Evolutionary conservation across 805 yeast genomes (phyloP), one percentile per base, ranked within the genome.

Genomic region (Ogataea salicorniae): DNA sequence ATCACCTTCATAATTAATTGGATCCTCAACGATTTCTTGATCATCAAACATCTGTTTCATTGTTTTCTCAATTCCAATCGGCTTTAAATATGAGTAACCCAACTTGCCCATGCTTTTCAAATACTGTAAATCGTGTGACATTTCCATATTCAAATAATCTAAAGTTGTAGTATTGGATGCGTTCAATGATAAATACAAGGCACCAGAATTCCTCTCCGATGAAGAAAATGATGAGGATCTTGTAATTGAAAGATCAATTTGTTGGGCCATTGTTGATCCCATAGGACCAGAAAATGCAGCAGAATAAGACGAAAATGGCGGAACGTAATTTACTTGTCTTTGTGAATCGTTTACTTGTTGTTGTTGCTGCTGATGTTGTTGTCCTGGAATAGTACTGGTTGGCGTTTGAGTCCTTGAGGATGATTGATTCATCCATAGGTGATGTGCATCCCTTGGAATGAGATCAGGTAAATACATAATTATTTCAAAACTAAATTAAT

Each of bases 11-110:
- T 46, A 58, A 48, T 57, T 51, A 42, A 52, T 39, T 31, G 55
- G 47, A 34, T 49, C 53, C 3, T 56, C 61, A 7, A 49, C 58
- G 13, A 46, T 26, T 26, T 57, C 60, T 34, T 50, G 51, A 23
- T 56, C 63, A 13, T 53, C 63, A 22, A 46, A 20, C 29, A 70
- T 45, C 34, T 67, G 70, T 35, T 63, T 63, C 74, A 81, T 70
- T 0, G 87, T 83, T 59, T 74, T 79, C 3, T 71, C 69, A 9
- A 81, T 57, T 0, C 89, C 90, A 11, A 83, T 72, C 0, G 90
- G 89, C 39, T 69, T 69, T 47, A 84, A 58, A 46, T 68, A 70
- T 14, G 69, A 55, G 61, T 68, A 72, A 0, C 87, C 88, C 20
- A 74, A 55, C 5, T 68, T 68, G 7, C 75, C 66, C 31, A 79